Conservation (phyloP, 805 yeast genomes). For the Pichia thaimueangensis region DNA sequence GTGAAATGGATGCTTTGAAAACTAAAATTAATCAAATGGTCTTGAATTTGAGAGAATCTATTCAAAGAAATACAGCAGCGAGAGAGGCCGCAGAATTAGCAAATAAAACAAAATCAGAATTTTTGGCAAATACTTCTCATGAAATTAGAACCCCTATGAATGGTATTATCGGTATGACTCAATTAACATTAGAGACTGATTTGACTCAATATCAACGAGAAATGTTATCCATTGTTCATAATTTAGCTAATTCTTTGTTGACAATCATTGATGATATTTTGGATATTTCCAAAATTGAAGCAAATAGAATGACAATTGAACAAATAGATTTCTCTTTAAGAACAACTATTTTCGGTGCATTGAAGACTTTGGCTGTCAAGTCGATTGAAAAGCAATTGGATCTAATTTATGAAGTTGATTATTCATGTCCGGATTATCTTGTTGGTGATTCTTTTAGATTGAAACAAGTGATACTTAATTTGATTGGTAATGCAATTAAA, state of each 20-base stretch:
- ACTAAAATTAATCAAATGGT: conserved; percentile 76
- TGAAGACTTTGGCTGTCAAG: conserved; percentile 83
- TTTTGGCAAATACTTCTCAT: conserved; percentile 81
- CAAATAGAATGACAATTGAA: conserved; percentile 89
- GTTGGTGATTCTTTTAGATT: conserved; percentile 86
- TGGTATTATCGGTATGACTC: conserved; percentile 92
- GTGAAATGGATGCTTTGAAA: conserved; percentile 77
- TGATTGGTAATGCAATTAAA: conserved; percentile 87
- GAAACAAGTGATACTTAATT: conserved; percentile 78
- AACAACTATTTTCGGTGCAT: conserved; percentile 85
- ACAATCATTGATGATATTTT: conserved; percentile 86
- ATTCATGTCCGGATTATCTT: conserved; percentile 79
- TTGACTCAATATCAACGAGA: conserved; percentile 87
- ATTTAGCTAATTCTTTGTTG: conserved; percentile 75
- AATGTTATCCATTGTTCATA: conserved; percentile 85
- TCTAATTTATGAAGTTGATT: conserved; percentile 73
- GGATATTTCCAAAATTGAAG: conserved; percentile 90
- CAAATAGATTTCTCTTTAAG: conserved; percentile 80
- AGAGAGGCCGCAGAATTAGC: conserved; percentile 93
- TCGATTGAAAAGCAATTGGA: conserved; percentile 83
- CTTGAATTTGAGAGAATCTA: conserved; percentile 76
- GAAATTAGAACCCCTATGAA: conserved; percentile 90
- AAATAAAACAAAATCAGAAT: conserved; percentile 82
- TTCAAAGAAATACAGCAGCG: conserved; percentile 87
- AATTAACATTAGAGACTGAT: conserved; percentile 80